Evolutionary conservation across 345 rosid genomes (phyloP), one percentile per base, ranked within the genome.

Genomic region (Populus davidiana): DNA sequence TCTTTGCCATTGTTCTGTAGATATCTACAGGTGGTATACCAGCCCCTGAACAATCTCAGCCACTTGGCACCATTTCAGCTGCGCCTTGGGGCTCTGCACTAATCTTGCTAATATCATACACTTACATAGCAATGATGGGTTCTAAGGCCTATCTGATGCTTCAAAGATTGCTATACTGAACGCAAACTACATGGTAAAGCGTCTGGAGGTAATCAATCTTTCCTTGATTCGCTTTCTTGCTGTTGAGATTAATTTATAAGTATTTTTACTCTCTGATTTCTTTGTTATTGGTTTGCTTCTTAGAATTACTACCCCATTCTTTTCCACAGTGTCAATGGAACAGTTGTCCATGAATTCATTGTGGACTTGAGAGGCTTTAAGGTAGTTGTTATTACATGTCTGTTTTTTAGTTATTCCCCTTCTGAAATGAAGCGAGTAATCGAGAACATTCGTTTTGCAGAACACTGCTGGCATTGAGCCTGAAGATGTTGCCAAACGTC

Each of bases 81-180:
- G 99, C 99, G 76, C 99, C 98, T 5, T 96, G 97, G 98, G 99
- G 98, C 68, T 96, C 98, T 76, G 97, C 98, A 13, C 97, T 96
- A 78, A 96, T 96, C 85, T 88, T 96, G 87, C 98, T 97, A 23
- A 94, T 96, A 54, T 96, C 99, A 1, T 96, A 94, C 70, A 82
- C 95, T 71, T 96, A 96, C 85, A 90, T 96, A 64, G 98, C 97
- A 72, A 94, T 96, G 99, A 96, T 96, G 99, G 99, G 98, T 38
- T 93, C 99, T 27, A 84, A 90, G 70, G 99, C 76, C 93, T 94
- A 70, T 91, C 98, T 63, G 97, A 92, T 7, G 99, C 98, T 83
- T 96, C 99, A 25, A 94, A 94, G 88, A 91, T 88, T 44, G 98
- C 99, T 68, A 94, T 96, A 76, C 69, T 96, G 87, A 94, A 92